phyloP scores from a whole-genome alignment of 345 rosid genomes.

The Arabidopsis thaliana region DNA sequence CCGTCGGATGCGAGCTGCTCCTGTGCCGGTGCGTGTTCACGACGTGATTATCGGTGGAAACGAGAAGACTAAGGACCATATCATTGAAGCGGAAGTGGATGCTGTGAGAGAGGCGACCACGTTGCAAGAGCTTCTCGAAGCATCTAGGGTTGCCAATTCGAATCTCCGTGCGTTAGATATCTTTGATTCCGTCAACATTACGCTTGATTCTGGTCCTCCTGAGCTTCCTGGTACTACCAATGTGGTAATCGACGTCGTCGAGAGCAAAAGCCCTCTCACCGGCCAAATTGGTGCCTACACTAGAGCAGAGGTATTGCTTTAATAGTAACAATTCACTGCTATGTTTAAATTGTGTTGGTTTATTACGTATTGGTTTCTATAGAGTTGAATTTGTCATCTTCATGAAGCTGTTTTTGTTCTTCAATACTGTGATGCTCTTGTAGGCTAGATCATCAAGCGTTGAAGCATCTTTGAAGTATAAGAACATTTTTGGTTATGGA shows the following conservation, averaged over 20 bases:
- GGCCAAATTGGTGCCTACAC: slow-evolving; percentile 81
- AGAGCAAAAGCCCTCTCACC: slow-evolving; percentile 59
- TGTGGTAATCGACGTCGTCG: slow-evolving; percentile 74
- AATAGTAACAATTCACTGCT: background rate
- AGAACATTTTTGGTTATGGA: slow-evolving; percentile 86
- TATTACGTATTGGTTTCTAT: background rate
- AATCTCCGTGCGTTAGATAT: slow-evolving; percentile 70
- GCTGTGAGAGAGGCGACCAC: slow-evolving; percentile 62
- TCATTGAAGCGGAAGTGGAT: slow-evolving; percentile 73
- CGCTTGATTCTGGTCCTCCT: slow-evolving; percentile 84
- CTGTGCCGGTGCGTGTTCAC: slow-evolving; percentile 80
- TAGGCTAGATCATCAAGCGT: slow-evolving; percentile 83
- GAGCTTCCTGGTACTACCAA: slow-evolving; percentile 91
- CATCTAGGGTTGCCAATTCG: slow-evolving; percentile 62
- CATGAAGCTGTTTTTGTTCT: no score
- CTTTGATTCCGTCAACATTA: slow-evolving; percentile 81
- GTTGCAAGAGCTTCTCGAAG: slow-evolving; percentile 78
- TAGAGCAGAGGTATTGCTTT: slow-evolving; percentile 64
- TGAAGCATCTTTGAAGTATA: slow-evolving; percentile 82
- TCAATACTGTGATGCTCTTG: slow-evolving; percentile 36
- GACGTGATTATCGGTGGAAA: slow-evolving; percentile 83
- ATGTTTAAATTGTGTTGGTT: slow-evolving; percentile 1
- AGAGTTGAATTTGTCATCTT: background rate
- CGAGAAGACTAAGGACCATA: slow-evolving; percentile 71
- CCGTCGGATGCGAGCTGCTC: slow-evolving; percentile 54